phyloP scores from a whole-genome alignment of 306 rosid genomes.

The Quercus bicolor region DNA sequence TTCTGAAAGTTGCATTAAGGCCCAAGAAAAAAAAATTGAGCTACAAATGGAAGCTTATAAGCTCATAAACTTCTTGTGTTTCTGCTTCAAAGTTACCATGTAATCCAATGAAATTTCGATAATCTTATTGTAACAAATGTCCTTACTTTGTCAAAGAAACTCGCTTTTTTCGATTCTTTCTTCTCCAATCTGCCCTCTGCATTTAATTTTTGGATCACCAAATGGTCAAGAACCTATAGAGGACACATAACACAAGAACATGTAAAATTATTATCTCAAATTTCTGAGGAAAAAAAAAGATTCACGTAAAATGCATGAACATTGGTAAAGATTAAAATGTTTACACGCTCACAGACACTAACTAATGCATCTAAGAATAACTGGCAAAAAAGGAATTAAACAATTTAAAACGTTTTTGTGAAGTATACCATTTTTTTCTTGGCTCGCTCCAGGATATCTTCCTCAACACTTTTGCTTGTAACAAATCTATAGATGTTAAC shows the following conservation, averaged over 20 bases:
- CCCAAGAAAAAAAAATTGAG: not conserved
- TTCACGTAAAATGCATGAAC: not conserved
- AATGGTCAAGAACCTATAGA: constrained; percentile 90
- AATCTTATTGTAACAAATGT: constrained; percentile 10
- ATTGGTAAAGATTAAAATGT: constrained; percentile 1
- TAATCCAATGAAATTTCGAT: constrained; percentile 3
- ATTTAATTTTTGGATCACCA: constrained; percentile 98
- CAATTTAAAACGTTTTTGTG: not conserved
- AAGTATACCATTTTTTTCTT: constrained; percentile 90
- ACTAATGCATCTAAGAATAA: not conserved
- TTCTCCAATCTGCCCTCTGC: constrained; percentile 99
- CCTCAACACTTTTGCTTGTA: constrained; percentile 98
- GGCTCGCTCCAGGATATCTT: constrained; percentile 98
- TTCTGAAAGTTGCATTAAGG: not conserved
- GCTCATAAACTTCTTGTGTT: not conserved
- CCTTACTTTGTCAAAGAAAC: constrained; percentile 89
- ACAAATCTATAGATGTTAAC: constrained; percentile 98
- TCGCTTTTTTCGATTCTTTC: constrained; percentile 91
- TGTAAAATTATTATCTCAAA: constrained; percentile 16
- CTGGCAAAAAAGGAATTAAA: not conserved
- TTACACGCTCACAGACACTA: not conserved
- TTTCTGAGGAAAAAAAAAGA: not conserved
- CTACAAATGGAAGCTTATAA: constrained; percentile 7
- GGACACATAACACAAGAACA: constrained; percentile 25
- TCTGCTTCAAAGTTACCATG: constrained; percentile 2